Evolutionary conservation across 148 eudicot genomes (phyloP).

Genomic region (Diospyros lotus): DNA sequence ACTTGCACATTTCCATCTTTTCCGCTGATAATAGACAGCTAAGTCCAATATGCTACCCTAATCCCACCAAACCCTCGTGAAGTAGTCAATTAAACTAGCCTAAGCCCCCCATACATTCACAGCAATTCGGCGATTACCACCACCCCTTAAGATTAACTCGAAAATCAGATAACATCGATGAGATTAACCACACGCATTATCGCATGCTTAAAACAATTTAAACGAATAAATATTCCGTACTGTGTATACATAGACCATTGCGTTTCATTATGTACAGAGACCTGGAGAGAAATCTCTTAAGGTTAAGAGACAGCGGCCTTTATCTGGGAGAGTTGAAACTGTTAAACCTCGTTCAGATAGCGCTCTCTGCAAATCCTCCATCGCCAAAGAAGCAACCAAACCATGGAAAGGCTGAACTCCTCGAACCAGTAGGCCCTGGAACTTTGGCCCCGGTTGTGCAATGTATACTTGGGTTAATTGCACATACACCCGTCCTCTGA

Average conservation of each 20-base stretch:
- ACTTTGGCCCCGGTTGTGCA: background rate
- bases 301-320: slow-evolving; percentile 78
- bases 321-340: slow-evolving; percentile 39
- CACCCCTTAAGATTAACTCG: background rate
- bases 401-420: too few species aligned
- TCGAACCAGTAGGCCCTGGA: background rate
- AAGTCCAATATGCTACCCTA: too few species aligned
- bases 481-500: too few species aligned
- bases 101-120: background rate
- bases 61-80: too few species aligned
- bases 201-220: background rate
- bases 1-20: too few species aligned
- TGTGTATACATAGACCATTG: too few species aligned
- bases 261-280: slow-evolving; percentile 12
- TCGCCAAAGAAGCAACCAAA: slow-evolving; percentile 5
- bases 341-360: slow-evolving; percentile 37
- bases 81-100: background rate
- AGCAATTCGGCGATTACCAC: too few species aligned
- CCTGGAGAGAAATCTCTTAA: slow-evolving; percentile 68
- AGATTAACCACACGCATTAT: background rate
- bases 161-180: background rate
- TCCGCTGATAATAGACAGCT: too few species aligned
- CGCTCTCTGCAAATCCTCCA: slow-evolving; percentile 46
- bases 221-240: too few species aligned
- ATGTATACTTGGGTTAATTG: background rate